A percentile compares a stretch with the other conserved stretches of the same genome.
Conservation (phyloP, 768 basidiomycete species). For the Imleria badia region DNA sequence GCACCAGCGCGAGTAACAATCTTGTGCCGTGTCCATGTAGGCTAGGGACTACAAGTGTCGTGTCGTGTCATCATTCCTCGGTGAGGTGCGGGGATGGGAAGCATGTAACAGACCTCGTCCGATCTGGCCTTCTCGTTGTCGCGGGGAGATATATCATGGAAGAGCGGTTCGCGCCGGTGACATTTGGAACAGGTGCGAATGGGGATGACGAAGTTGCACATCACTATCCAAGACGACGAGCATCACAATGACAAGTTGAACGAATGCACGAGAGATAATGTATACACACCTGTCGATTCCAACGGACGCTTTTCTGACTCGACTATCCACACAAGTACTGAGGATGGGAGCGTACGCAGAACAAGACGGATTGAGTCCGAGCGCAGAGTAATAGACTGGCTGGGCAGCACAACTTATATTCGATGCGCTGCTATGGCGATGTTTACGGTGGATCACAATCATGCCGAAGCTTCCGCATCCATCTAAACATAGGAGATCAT, state of each 20-base stretch:
- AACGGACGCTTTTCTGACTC: too few species aligned
- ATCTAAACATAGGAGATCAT: slow-evolving; percentile 4
- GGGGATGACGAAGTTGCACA: slow-evolving; percentile 32
- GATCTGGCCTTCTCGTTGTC: slow-evolving; percentile 19
- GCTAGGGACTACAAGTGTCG: slow-evolving; percentile 6
- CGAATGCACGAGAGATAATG: too few species aligned
- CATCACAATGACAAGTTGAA: background rate
- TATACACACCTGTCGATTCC: background rate
- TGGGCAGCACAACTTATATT: slow-evolving; percentile 9
- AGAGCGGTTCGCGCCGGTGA: slow-evolving; percentile 25
- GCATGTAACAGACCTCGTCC: slow-evolving; percentile 16
- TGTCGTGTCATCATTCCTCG: background rate
- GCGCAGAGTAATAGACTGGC: too few species aligned
- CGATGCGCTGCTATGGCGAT: background rate
- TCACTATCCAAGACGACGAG: slow-evolving; percentile 8
- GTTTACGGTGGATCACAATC: slow-evolving; percentile 9
- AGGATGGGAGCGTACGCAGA: background rate
- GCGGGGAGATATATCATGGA: slow-evolving; percentile 13
- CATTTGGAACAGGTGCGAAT: slow-evolving; percentile 34
- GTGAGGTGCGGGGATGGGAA: background rate
- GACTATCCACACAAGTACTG: background rate
- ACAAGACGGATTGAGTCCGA: background rate
- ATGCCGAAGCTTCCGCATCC: slow-evolving; percentile 2
- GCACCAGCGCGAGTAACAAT: slow-evolving; percentile 32
- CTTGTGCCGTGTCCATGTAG: slow-evolving; percentile 33